Percentiles rank a stretch among this genome's conserved stretches.
Conservation (phyloP, 2,329 filamentous ascomycete genomes). For the Calonectria leucothoes region DNA sequence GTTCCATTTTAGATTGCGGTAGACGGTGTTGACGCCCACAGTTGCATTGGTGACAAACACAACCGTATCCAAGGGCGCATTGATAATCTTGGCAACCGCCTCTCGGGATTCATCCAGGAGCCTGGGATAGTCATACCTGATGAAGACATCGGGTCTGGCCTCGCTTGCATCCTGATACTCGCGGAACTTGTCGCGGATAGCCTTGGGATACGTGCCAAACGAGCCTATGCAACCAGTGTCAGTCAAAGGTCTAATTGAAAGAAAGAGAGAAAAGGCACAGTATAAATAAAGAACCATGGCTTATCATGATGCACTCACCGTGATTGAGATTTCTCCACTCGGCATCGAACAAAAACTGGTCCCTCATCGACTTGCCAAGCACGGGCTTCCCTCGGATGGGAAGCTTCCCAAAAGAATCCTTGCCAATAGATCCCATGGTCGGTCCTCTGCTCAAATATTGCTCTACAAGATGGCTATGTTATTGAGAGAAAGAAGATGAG, state of each 20-base stretch:
- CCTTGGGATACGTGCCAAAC: constrained; percentile 79
- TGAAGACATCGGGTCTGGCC: constrained; percentile 78
- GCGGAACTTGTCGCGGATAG: constrained; percentile 69
- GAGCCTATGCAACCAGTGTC: constrained; percentile 65
- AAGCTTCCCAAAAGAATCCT: constrained; percentile 30
- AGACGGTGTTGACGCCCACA: constrained; percentile 79
- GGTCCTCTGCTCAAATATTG: not conserved
- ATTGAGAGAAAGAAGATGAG: no score
- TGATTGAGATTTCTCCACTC: constrained; percentile 83
- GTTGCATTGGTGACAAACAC: constrained; percentile 89
- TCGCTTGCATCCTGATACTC: constrained; percentile 76
- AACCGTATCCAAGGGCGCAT: constrained; percentile 72
- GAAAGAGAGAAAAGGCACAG: not conserved
- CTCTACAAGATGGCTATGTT: not conserved
- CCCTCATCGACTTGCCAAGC: constrained; percentile 58
- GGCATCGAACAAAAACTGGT: constrained; percentile 77
- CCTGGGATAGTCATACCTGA: constrained; percentile 73
- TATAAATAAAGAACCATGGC: not conserved
- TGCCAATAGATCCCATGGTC: constrained; percentile 37
- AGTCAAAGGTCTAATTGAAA: not conserved
- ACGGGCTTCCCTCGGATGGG: constrained; percentile 37
- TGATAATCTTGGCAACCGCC: constrained; percentile 75
- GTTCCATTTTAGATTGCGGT: constrained; percentile 79
- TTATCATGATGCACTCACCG: constrained; percentile 58
- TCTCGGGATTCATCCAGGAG: constrained; percentile 75